Percentiles rank a stretch among this genome's conserved stretches.
These are phyloP conservation scores for Alternaria triticina DNA, from an alignment of 2,329 filamentous ascomycete genomes.

Conservation along the genomic window DNA sequence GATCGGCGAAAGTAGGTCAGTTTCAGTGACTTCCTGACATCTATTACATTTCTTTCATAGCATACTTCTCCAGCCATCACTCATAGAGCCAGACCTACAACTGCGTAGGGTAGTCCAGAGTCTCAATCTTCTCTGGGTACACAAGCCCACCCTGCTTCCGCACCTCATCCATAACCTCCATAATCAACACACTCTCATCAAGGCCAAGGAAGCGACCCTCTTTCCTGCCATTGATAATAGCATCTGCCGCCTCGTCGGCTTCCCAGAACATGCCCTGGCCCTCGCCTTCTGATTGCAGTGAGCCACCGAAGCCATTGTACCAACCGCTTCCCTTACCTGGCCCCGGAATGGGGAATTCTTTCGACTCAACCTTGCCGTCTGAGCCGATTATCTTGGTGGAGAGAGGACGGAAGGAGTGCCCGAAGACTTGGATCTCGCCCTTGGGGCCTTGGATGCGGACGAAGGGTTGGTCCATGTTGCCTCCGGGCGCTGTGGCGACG, in stretches of 20 bases:
- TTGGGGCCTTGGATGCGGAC: conserved; percentile 81
- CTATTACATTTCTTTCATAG: neutral
- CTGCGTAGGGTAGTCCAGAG: conserved; percentile 40
- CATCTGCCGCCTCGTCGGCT: conserved; percentile 78
- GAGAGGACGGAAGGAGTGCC: conserved; percentile 72
- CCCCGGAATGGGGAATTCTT: conserved; percentile 54
- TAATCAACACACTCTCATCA: conserved; percentile 82
- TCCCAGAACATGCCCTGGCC: conserved; percentile 92
- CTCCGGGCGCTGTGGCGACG: conserved; percentile 60
- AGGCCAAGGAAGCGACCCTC: conserved; percentile 70
- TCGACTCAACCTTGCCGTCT: conserved; percentile 57
- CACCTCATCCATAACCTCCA: conserved; percentile 79
- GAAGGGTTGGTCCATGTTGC: conserved; percentile 65
- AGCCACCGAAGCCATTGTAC: conserved; percentile 55
- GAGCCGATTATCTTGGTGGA: conserved; percentile 67
- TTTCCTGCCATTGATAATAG: conserved; percentile 75
- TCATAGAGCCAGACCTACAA: conserved; percentile 19
- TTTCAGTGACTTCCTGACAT: neutral
- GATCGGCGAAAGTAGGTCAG: too few relatives aligned
- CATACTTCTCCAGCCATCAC: neutral
- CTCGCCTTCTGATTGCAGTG: conserved; percentile 57
- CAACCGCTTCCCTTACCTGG: conserved; percentile 56
- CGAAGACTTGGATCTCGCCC: conserved; percentile 82
- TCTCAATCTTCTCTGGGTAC: conserved; percentile 73
- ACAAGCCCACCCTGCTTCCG: conserved; percentile 66